Percentiles rank a stretch among this genome's conserved stretches.
phyloP scores from a whole-genome alignment of 2,329 filamentous ascomycete genomes.

The Aspergillus fumigatiaffinis region DNA sequence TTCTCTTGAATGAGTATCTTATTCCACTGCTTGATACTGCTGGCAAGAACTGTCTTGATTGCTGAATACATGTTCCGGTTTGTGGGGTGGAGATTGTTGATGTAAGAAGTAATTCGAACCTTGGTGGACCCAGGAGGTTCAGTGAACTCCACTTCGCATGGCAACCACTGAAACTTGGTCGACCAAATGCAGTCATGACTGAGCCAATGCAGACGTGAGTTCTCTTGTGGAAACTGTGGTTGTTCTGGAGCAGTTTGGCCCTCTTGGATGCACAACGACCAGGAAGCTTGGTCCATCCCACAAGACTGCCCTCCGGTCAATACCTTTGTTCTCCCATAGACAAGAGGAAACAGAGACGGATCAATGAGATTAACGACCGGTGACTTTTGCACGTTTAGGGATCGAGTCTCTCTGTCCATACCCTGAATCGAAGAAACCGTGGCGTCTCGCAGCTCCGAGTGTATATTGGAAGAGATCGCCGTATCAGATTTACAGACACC shows the following conservation, averaged over 20 bases:
- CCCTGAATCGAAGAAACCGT: background rate
- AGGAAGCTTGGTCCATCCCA: no score
- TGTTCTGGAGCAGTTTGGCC: no score
- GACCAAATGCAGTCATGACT: slow-evolving; percentile 1
- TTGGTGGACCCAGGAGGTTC: slow-evolving; percentile 6
- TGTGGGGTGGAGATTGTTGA: slow-evolving; percentile 5
- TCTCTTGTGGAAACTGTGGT: no score
- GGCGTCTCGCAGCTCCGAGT: background rate
- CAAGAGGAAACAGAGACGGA: background rate
- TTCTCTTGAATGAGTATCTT: background rate
- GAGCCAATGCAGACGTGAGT: no score
- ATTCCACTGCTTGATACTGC: slow-evolving; percentile 6
- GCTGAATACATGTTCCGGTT: slow-evolving; percentile 1
- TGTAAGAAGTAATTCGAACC: slow-evolving; percentile 5
- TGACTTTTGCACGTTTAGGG: background rate
- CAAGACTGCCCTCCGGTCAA: background rate
- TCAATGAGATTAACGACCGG: background rate
- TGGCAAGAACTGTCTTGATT: slow-evolving; percentile 1
- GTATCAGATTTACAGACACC: slow-evolving; percentile 5
- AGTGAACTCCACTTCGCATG: slow-evolving; percentile 9
- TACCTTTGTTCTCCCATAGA: background rate
- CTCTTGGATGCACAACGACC: no score
- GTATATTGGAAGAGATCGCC: background rate
- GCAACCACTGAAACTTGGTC: slow-evolving; percentile 9
- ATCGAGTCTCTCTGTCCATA: background rate